These are phyloP conservation scores for Eucalyptus viminalis DNA, from an alignment of 345 rosid genomes.

Conservation along the genomic window DNA sequence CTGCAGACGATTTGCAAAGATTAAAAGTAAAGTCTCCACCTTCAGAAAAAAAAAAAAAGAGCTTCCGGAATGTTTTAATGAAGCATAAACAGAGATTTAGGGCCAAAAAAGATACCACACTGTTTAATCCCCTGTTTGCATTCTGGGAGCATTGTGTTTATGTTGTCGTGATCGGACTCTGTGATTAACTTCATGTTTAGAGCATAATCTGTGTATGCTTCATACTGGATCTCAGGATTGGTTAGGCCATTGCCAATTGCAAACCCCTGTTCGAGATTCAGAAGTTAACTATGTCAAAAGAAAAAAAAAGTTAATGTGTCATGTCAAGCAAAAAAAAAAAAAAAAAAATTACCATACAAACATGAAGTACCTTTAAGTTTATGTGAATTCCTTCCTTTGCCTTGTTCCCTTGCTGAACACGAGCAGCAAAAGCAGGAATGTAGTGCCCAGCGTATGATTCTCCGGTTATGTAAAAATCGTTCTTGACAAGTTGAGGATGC, in stretches of 20 bases:
- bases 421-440: conserved; percentile 66
- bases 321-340: too few species aligned
- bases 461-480: conserved; percentile 79
- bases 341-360: not conserved
- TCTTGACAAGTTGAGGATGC: conserved; percentile 46
- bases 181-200: conserved; percentile 40
- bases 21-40: not conserved
- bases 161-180: conserved; percentile 18
- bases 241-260: conserved; percentile 92
- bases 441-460: conserved; percentile 94
- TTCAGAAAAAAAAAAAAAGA: not conserved
- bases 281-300: not conserved
- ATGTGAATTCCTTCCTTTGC: conserved; percentile 59
- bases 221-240: conserved; percentile 58
- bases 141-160: conserved; percentile 15
- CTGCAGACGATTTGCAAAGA: conserved; percentile 6
- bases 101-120: conserved; percentile 36
- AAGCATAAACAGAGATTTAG: not conserved
- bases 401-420: conserved; percentile 64
- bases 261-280: conserved; percentile 41
- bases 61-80: not conserved
- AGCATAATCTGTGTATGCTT: conserved; percentile 69
- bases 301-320: not conserved
- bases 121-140: conserved; percentile 27
- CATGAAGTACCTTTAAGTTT: conserved; percentile 50